phyloP scores from a whole-genome alignment of 2,329 filamentous ascomycete species.

The Aurifilum marmelostoma region DNA sequence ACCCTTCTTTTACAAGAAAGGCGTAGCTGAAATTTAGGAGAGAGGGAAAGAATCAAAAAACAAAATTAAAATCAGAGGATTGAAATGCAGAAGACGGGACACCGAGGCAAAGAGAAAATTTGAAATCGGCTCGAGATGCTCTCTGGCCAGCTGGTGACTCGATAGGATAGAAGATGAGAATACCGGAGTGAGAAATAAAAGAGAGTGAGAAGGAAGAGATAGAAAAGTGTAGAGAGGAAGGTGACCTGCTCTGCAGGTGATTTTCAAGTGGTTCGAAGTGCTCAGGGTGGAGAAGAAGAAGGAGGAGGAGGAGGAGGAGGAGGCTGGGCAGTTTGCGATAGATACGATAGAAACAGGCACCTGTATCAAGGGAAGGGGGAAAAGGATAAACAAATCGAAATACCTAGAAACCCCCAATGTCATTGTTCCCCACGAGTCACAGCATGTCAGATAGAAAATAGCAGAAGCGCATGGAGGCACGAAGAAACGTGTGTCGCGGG shows the following conservation, averaged over 20 bases:
- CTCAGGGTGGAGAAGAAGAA: background rate
- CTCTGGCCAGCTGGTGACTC: background rate
- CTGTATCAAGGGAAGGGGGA: background rate
- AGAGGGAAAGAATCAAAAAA: background rate
- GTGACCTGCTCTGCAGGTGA: background rate
- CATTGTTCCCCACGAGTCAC: background rate
- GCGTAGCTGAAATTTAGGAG: background rate
- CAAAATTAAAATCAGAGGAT: background rate
- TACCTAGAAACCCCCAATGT: background rate
- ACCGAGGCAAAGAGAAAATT: background rate
- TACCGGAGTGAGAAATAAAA: background rate
- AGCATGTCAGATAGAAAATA: background rate
- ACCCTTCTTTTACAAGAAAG: background rate
- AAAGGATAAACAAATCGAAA: background rate
- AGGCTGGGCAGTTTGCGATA: background rate
- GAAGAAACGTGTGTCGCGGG: background rate
- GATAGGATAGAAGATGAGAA: background rate
- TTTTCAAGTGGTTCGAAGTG: background rate
- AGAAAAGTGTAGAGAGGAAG: background rate
- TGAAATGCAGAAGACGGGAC: background rate
- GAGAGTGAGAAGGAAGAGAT: background rate
- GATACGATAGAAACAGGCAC: background rate
- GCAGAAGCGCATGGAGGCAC: background rate
- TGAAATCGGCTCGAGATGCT: background rate
- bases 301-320: background rate